These are phyloP conservation scores for Haematococcus sp. DNA, from an alignment of 139 green algal genomes.

Conservation along the genomic window DNA sequence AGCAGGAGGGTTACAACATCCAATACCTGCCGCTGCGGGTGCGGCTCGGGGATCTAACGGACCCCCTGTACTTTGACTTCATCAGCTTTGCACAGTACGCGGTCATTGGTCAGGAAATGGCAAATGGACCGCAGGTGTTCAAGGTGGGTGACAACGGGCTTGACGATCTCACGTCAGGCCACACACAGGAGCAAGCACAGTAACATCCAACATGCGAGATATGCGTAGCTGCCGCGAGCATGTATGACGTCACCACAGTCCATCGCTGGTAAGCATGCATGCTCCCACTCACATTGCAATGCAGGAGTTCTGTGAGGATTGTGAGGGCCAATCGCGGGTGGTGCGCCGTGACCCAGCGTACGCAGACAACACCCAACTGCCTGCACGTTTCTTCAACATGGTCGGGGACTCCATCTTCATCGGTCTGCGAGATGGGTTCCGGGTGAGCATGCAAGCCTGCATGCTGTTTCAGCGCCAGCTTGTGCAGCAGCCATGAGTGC, in stretches of 20 bases:
- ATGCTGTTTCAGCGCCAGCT: no score
- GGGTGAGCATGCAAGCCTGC: no score
- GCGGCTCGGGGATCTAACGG: constrained; percentile 63
- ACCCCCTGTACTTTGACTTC: constrained; percentile 79
- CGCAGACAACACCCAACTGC: constrained; percentile 56
- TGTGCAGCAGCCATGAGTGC: no score
- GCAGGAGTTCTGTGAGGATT: constrained; percentile 66
- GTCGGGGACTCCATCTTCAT: constrained; percentile 64
- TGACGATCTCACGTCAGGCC: no score
- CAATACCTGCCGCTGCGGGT: constrained; percentile 53
- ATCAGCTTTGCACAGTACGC: constrained; percentile 72
- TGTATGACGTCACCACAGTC: no score
- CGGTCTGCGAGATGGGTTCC: constrained; percentile 68
- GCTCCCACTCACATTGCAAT: no score
- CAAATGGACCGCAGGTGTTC: constrained; percentile 47
- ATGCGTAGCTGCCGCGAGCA: no score
- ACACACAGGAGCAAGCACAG: no score
- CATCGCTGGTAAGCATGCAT: no score
- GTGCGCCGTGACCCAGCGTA: constrained; percentile 43
- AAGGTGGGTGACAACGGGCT: constrained; percentile 44
- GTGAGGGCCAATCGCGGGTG: constrained; percentile 11
- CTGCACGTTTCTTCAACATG: constrained; percentile 24
- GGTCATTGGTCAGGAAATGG: constrained; percentile 56
- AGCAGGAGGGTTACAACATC: constrained; percentile 72
- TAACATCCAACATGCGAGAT: no score